phyloP scores from a whole-genome alignment of 1,139 yeast species.

The Saccharomycopsis hybrid region DNA sequence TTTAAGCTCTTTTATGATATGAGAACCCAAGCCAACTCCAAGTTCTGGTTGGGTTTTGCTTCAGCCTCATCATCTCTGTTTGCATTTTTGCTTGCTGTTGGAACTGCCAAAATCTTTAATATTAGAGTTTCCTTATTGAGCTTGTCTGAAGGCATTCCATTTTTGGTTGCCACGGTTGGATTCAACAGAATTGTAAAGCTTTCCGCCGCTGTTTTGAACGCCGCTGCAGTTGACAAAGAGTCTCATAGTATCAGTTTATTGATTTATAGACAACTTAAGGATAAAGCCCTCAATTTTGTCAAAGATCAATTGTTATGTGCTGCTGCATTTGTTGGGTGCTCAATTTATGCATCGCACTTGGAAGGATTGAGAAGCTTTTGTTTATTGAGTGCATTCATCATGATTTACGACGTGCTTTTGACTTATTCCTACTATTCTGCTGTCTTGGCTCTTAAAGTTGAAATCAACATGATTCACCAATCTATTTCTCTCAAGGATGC shows the following conservation, averaged over 20 bases:
- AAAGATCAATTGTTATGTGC: constrained; percentile 79
- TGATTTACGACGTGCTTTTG: constrained; percentile 66
- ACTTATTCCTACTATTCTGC: constrained; percentile 84
- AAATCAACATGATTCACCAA: constrained; percentile 82
- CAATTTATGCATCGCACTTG: constrained; percentile 63
- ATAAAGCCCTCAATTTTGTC: constrained; percentile 63
- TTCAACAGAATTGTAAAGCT: constrained; percentile 81
- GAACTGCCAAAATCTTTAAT: constrained; percentile 45
- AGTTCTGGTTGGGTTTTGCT: constrained; percentile 83
- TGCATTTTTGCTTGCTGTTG: constrained; percentile 79
- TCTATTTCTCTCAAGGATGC: constrained; percentile 76
- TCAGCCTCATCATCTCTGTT: constrained; percentile 76
- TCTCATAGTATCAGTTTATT: constrained; percentile 30
- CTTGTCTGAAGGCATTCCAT: constrained; percentile 88
- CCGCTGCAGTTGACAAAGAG: constrained; percentile 32
- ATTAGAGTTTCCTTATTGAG: constrained; percentile 64
- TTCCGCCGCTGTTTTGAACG: constrained; percentile 55
- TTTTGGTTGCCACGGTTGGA: constrained; percentile 87
- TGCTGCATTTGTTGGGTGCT: constrained; percentile 60
- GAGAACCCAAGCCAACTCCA: constrained; percentile 70
- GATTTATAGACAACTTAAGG: constrained; percentile 51
- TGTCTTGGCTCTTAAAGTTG: constrained; percentile 80
- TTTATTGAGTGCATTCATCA: constrained; percentile 64
- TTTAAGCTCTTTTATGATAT: constrained; percentile 72
- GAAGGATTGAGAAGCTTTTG: constrained; percentile 82